Evolutionary conservation across 2,329 filamentous ascomycete species (phyloP).

Genomic region (Beauveria brongniartii): DNA sequence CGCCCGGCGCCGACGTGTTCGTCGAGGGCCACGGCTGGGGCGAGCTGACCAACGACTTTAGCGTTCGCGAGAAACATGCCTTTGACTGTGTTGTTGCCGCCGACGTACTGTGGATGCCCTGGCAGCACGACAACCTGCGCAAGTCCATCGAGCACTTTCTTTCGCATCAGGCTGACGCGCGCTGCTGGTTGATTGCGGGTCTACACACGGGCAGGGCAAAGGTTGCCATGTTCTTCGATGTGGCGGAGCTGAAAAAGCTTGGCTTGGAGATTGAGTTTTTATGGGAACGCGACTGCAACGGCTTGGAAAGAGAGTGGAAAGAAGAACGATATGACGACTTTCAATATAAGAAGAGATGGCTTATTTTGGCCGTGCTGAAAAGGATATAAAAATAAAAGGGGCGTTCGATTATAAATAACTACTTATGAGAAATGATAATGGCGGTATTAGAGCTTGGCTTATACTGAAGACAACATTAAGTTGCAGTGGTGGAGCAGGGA

Average conservation of each 20-base stretch:
- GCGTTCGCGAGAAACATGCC: constrained; percentile 17
- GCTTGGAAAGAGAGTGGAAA: constrained; percentile 48
- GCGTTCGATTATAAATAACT: too few relatives aligned
- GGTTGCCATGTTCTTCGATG: constrained; percentile 57
- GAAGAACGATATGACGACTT: constrained; percentile 53
- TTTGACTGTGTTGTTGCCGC: constrained; percentile 55
- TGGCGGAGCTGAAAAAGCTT: constrained; percentile 30
- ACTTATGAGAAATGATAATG: too few relatives aligned
- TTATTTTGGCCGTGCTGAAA: constrained; percentile 45
- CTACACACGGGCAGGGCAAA: constrained; percentile 64
- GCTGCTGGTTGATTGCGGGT: constrained; percentile 58
- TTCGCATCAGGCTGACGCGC: constrained; percentile 30
- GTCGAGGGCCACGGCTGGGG: constrained; percentile 57
- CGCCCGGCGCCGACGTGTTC: background rate
- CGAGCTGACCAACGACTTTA: constrained; percentile 24
- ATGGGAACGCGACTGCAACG: constrained; percentile 59
- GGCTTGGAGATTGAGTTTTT: constrained; percentile 52
- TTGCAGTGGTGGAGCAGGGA: too few relatives aligned
- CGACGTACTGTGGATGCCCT: constrained; percentile 64
- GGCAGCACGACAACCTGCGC: constrained; percentile 59
- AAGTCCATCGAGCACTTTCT: constrained; percentile 57
- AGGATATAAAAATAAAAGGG: constrained; percentile 13
- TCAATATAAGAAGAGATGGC: constrained; percentile 55
- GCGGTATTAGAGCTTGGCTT: too few relatives aligned
- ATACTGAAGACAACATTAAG: too few relatives aligned